Conservation (phyloP, 495 filamentous ascomycete genomes). For the Aspergillus funiculosus region DNA sequence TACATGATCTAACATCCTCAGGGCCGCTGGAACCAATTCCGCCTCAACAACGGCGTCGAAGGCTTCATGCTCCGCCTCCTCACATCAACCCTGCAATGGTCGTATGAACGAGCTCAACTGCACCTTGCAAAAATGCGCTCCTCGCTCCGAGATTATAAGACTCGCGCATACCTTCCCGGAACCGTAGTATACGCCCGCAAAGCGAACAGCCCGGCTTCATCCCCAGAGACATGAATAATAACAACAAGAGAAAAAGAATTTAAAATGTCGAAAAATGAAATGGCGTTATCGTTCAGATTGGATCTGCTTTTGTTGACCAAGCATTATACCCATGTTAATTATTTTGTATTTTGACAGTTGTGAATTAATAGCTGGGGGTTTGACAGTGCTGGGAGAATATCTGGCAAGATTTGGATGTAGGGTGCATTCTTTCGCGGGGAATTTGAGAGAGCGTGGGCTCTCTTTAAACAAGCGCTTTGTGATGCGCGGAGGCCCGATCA, state of each 20-base stretch:
- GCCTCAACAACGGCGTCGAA: constrained; percentile 56
- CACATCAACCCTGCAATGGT: constrained; percentile 46
- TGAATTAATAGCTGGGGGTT: too few species aligned
- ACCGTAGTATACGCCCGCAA: constrained; percentile 23
- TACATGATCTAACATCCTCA: constrained; percentile 3
- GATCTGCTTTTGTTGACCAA: background rate
- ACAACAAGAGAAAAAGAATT: too few species aligned
- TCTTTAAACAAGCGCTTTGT: too few species aligned
- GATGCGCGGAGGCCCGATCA: too few species aligned
- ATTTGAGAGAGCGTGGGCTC: too few species aligned
- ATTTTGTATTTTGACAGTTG: too few species aligned
- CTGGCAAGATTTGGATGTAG: too few species aligned
- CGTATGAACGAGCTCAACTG: constrained; percentile 20
- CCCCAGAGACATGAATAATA: background rate
- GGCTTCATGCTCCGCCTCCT: constrained; percentile 53
- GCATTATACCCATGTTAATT: too few species aligned
- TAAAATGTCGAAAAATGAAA: too few species aligned
- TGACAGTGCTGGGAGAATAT: too few species aligned
- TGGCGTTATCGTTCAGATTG: background rate
- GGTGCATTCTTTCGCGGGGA: too few species aligned
- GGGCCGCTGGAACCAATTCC: constrained; percentile 55
- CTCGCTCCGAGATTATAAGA: constrained; percentile 17
- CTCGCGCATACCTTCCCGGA: constrained; percentile 25
- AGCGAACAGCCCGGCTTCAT: background rate
- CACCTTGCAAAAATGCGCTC: constrained; percentile 25